phyloP scores from a whole-genome alignment of 2,329 filamentous ascomycete species.

The Fusarium aywerte region DNA sequence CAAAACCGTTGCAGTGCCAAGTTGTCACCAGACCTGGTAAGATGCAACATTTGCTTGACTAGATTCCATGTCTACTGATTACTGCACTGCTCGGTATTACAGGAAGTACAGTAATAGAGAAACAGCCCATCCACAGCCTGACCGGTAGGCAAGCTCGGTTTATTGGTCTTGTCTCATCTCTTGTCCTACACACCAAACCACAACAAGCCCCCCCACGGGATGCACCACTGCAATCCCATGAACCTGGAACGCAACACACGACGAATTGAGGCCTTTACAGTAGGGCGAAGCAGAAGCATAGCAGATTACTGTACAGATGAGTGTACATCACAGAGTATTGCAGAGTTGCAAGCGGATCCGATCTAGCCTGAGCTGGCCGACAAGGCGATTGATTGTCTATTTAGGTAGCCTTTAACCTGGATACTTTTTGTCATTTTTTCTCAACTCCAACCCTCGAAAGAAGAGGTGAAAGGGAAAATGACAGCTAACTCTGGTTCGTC shows the following conservation, averaged over 20 bases:
- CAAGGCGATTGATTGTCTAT: not conserved
- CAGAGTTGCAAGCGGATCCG: conserved; percentile 7
- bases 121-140: not conserved
- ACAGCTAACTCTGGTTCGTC: conserved; percentile 1
- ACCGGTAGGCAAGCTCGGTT: not conserved
- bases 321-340: not conserved
- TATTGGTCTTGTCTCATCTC: conserved; percentile 15
- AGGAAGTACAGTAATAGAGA: not conserved
- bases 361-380: not conserved
- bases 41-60: not conserved
- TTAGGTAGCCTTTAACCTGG: conserved; percentile 1
- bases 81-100: not conserved
- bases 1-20: not conserved
- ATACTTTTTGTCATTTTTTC: not conserved
- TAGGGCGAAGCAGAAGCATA: not conserved
- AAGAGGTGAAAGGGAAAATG: not conserved
- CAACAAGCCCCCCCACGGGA: conserved; percentile 4
- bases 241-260: conserved; percentile 36
- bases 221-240: conserved; percentile 34
- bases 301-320: not conserved
- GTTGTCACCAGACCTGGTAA: conserved; percentile 6
- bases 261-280: not conserved
- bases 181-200: conserved; percentile 8
- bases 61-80: not conserved
- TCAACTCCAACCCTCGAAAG: not conserved